These are phyloP conservation scores for Miscanthus sacchariflorus DNA, from an alignment of 202 grass and related monocot species.

Conservation along the genomic window DNA sequence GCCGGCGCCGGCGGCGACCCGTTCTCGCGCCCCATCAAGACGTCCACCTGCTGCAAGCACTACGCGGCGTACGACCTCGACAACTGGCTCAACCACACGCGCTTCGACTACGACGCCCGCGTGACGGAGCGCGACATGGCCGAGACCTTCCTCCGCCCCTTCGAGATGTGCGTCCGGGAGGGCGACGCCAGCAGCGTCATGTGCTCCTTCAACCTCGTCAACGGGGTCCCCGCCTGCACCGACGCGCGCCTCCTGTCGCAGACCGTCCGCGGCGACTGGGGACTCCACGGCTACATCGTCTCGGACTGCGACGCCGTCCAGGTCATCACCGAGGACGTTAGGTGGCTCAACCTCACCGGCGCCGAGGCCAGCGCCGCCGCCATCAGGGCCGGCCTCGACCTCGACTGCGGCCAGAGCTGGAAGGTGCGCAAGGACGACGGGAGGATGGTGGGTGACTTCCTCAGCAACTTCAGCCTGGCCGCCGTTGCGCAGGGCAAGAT, in stretches of 20 bases:
- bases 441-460: not conserved
- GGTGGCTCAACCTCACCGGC: slow-evolving; percentile 38
- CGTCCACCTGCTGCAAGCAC: slow-evolving; percentile 75
- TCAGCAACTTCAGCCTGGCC: slow-evolving; percentile 34
- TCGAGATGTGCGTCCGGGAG: slow-evolving; percentile 67
- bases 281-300: slow-evolving; percentile 73
- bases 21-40: slow-evolving; percentile 49
- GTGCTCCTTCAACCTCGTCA: slow-evolving; percentile 83
- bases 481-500: slow-evolving; percentile 53
- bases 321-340: slow-evolving; percentile 36
- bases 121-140: slow-evolving; percentile 73
- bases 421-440: not conserved
- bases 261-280: slow-evolving; percentile 50
- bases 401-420: slow-evolving; percentile 21
- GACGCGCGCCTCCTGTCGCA: slow-evolving; percentile 54
- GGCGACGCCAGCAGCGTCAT: slow-evolving; percentile 68
- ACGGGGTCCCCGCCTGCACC: slow-evolving; percentile 64
- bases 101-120: slow-evolving; percentile 59
- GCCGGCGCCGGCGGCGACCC: not conserved
- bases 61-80: slow-evolving; percentile 75
- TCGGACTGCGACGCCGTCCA: slow-evolving; percentile 73
- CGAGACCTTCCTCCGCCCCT: slow-evolving; percentile 69
- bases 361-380: slow-evolving; percentile 43
- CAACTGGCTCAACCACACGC: slow-evolving; percentile 50
- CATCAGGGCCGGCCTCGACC: slow-evolving; percentile 10